phyloP scores from a whole-genome alignment of 768 basidiomycete species.

The Suillus spraguei region DNA sequence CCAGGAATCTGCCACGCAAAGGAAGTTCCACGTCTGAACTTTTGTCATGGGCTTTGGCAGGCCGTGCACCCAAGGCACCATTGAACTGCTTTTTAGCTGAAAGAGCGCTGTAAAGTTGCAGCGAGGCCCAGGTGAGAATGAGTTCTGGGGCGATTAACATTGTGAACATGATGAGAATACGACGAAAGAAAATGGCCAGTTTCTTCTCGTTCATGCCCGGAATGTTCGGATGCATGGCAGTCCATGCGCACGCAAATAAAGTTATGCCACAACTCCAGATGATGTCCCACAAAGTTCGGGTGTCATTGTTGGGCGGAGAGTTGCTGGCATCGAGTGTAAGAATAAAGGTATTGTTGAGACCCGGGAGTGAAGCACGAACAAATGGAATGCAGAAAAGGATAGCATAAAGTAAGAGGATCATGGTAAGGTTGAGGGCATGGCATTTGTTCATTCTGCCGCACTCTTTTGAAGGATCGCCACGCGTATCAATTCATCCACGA shows the following conservation, averaged over 20 bases:
- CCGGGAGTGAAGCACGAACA: neutral
- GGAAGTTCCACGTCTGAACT: too few relatives aligned
- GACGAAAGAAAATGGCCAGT: neutral
- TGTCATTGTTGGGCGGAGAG: neutral
- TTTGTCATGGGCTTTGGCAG: too few relatives aligned
- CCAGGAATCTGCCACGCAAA: too few relatives aligned
- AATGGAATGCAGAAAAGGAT: constrained; percentile 37
- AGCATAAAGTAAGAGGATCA: neutral
- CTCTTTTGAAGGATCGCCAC: neutral
- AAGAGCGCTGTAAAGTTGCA: too few relatives aligned
- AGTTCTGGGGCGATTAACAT: neutral
- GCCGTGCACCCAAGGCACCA: too few relatives aligned
- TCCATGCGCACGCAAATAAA: neutral
- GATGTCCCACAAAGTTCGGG: neutral
- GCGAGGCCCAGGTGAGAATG: too few relatives aligned
- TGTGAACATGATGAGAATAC: neutral
- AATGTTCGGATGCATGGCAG: neutral
- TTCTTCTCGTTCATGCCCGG: neutral
- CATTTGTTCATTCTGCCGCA: neutral
- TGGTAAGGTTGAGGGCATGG: neutral
- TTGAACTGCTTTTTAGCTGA: too few relatives aligned
- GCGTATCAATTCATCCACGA: too few relatives aligned
- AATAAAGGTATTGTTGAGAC: neutral
- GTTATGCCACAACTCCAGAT: neutral
- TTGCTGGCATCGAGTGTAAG: neutral